Conservation (phyloP, 2,329 filamentous ascomycete species). For the Graphiopsis chlorocephala region DNA sequence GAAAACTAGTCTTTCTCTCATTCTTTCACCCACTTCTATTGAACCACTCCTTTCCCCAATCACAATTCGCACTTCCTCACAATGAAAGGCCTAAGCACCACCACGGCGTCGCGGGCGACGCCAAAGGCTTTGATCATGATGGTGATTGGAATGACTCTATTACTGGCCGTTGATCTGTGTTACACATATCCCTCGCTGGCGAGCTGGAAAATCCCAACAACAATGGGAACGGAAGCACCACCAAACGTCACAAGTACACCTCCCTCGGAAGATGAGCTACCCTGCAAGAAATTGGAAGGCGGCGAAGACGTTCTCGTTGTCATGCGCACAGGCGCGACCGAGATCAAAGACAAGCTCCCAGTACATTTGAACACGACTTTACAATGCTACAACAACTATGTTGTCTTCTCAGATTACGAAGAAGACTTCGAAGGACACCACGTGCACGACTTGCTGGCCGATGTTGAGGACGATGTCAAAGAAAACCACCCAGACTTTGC, state of each 20-base stretch:
- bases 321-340: slow-evolving; percentile 58
- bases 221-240: not conserved
- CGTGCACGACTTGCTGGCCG: slow-evolving; percentile 37
- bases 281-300: slow-evolving; percentile 4
- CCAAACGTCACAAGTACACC: not conserved
- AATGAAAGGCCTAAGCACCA: slow-evolving; percentile 7
- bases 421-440: slow-evolving; percentile 48
- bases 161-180: slow-evolving; percentile 4
- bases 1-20: not conserved
- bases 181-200: slow-evolving; percentile 7
- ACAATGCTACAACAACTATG: slow-evolving; percentile 54
- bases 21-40: not conserved
- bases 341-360: slow-evolving; percentile 55
- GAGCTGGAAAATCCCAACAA: slow-evolving; percentile 5
- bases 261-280: not conserved
- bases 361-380: slow-evolving; percentile 55
- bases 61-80: not conserved
- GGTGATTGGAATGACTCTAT: slow-evolving; percentile 1
- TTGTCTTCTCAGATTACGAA: slow-evolving; percentile 59
- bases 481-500: slow-evolving; percentile 34
- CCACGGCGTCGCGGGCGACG: slow-evolving; percentile 10
- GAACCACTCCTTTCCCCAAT: not conserved
- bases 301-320: slow-evolving; percentile 53
- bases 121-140: slow-evolving; percentile 6
- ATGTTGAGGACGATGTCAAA: slow-evolving; percentile 32